Conservation (phyloP, 306 rosid genomes). For the Quercus gilva region DNA sequence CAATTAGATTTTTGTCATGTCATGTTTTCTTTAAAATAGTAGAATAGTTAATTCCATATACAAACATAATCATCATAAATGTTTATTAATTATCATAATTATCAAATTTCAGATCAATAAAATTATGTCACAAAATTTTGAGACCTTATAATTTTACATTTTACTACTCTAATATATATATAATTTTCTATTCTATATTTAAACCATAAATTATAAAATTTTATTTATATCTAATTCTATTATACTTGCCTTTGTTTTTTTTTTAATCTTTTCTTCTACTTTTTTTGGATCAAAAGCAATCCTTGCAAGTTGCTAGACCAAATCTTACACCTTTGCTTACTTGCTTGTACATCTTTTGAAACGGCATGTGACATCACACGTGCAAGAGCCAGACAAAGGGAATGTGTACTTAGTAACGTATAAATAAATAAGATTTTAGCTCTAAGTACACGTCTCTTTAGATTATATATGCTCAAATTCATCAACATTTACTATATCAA, state of each 20-base stretch:
- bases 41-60: too few species aligned
- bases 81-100: too few species aligned
- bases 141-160: too few species aligned
- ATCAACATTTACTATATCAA: not conserved
- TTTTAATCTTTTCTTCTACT: not conserved
- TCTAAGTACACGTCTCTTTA: constrained; percentile 29
- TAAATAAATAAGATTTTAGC: constrained; percentile 25
- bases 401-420: constrained; percentile 48
- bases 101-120: too few species aligned
- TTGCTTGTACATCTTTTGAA: constrained; percentile 31
- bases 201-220: too few species aligned
- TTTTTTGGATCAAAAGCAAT: not conserved
- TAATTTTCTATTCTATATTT: too few species aligned
- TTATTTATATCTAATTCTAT: not conserved
- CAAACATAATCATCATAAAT: too few species aligned
- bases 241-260: not conserved
- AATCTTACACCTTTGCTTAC: constrained; percentile 43
- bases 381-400: constrained; percentile 64
- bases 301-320: constrained; percentile 12
- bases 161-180: too few species aligned
- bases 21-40: too few species aligned
- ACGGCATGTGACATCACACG: constrained; percentile 80
- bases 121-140: too few species aligned
- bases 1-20: too few species aligned
- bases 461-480: not conserved